Percentiles rank a stretch among this genome's conserved stretches.
Conservation (phyloP, 805 yeast species). For the Hanseniaspora singularis region DNA sequence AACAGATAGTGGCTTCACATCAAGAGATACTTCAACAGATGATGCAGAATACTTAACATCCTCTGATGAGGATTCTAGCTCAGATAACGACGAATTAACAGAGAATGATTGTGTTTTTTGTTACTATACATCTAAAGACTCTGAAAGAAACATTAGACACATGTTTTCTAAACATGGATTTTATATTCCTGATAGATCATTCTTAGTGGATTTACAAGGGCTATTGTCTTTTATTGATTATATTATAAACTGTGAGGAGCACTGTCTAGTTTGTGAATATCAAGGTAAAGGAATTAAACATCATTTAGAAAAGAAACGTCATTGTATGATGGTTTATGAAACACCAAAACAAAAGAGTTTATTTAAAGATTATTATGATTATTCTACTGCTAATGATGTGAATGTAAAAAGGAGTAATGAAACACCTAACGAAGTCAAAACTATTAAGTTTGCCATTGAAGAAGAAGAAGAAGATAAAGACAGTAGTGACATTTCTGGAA, state of each 20-base stretch:
- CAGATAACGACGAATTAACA: conserved; percentile 30
- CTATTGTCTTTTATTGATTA: conserved; percentile 66
- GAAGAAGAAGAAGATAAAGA: conserved; percentile 27
- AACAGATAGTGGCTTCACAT: conserved; percentile 27
- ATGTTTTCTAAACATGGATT: conserved; percentile 75
- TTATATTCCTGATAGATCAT: conserved; percentile 72
- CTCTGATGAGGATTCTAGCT: conserved; percentile 22
- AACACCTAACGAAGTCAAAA: conserved; percentile 26
- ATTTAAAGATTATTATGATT: conserved; percentile 75
- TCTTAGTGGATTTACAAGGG: conserved; percentile 56
- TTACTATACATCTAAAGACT: conserved; percentile 39
- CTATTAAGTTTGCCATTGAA: conserved; percentile 23
- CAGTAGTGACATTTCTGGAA: conserved; percentile 25
- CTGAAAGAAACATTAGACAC: conserved; percentile 55
- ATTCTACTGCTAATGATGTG: conserved; percentile 48
- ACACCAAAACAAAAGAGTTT: conserved; percentile 61
- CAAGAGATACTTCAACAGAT: conserved; percentile 27
- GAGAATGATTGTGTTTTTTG: conserved; percentile 46
- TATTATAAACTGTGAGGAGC: conserved; percentile 68
- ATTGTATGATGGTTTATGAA: conserved; percentile 83
- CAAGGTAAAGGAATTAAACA: conserved; percentile 91
- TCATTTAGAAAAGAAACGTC: conserved; percentile 77
- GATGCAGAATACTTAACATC: conserved; percentile 16
- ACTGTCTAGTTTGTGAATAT: conserved; percentile 70
- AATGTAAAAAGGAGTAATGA: conserved; percentile 22